Evolutionary conservation across 306 rosid species (phyloP), one percentile per base, ranked within the genome.

Genomic region (Dalbergia cochinchinensis): DNA sequence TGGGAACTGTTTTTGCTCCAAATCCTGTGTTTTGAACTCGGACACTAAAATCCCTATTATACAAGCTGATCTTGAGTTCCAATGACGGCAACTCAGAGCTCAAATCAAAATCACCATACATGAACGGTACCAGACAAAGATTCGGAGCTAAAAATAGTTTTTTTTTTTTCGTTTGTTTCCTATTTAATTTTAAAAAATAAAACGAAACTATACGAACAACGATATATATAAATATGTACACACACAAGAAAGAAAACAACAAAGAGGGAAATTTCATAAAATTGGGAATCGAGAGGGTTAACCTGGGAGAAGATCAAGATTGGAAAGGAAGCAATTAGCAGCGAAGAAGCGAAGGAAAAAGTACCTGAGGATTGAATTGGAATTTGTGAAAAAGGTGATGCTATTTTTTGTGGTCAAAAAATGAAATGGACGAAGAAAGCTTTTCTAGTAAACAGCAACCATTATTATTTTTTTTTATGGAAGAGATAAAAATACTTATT

Each of bases 31-130:
- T 48, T 48, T 48, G 54, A 11, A 48, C 54, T 78, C 65, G 76
- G 42, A 63, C 69, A 64, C 71, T 5, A 5, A 45, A 70, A 62
- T 19, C 53, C 73, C 51, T 78, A 35, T 42, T 8, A 74, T 65
- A 44, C 41, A 54, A 58, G 63, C 71, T 80, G 86, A 85, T 82
- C 84, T 76, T 77, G 57, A 85, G 85, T 84, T 76, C 85, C 76
- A 74, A 11, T 63, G 66, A 78, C 77, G 77, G 68, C 44, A 48
- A 72, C n/a, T 61, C 42, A 51, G 55, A 79, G 85, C 74, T 75
- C 83, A 82, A 82, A 84, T 87, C 79, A 83, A 77, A 78, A 84
- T 19, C 58, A 68, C 33, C n/a, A 34, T 65, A 63, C 18, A 53
- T 35, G 0, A 76, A 45, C 44, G 45, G 63, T n/a, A 14, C 5